Conservation (phyloP, 2,329 filamentous ascomycete genomes). For the Apiospora kogelbergensis region DNA sequence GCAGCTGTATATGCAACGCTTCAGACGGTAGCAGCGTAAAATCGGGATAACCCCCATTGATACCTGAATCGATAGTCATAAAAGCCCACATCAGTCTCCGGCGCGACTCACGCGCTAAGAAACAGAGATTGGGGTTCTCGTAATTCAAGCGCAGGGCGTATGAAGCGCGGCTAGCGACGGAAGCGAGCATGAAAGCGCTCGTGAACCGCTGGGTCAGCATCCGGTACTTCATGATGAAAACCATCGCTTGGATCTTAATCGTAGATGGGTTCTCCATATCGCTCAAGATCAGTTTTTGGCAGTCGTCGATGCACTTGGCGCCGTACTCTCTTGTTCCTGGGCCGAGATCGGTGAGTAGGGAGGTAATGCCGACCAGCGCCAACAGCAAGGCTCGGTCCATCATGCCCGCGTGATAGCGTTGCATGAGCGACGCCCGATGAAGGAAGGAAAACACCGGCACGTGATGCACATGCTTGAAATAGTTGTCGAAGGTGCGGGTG, state of each 20-base stretch:
- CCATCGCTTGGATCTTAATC: constrained; percentile 50
- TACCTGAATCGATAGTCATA: constrained; percentile 43
- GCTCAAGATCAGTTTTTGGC: constrained; percentile 50
- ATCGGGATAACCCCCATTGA: constrained; percentile 42
- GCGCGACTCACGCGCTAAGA: constrained; percentile 44
- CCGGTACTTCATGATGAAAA: constrained; percentile 47
- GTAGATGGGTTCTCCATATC: constrained; percentile 57
- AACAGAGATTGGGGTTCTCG: constrained; percentile 45
- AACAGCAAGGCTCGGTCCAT: constrained; percentile 55
- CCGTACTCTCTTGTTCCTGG: constrained; percentile 52
- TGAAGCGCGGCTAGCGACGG: constrained; percentile 46
- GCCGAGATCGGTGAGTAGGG: constrained; percentile 55
- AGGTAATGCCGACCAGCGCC: constrained; percentile 56
- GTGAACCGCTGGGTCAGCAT: constrained; percentile 46
- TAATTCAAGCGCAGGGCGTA: constrained; percentile 50
- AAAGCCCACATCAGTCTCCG: constrained; percentile 47
- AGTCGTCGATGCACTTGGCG: constrained; percentile 54
- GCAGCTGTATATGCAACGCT: constrained; percentile 40
- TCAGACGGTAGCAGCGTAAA: constrained; percentile 40
- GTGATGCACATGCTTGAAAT: constrained; percentile 59
- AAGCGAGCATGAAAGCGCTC: constrained; percentile 48
- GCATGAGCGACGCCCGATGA: constrained; percentile 60
- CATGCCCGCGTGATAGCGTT: constrained; percentile 56
- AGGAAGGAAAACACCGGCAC: constrained; percentile 60
- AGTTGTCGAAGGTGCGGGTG: constrained; percentile 53